Conservation (phyloP, 163 green algal species). For the Picocystis sp. region DNA sequence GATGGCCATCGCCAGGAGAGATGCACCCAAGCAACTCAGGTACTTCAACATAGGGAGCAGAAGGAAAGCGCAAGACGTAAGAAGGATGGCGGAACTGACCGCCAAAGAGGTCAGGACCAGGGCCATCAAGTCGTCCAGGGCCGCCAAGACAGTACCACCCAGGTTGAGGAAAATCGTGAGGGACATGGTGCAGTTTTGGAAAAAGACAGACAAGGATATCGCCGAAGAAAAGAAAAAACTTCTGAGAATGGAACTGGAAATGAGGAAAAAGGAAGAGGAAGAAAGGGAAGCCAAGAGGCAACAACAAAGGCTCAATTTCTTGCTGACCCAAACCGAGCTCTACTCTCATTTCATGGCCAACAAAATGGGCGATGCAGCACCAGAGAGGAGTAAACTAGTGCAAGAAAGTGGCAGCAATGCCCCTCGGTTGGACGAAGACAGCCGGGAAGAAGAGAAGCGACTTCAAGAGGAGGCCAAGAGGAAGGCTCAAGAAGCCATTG, state of each 20-base stretch:
- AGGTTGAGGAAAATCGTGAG: constrained; percentile 15
- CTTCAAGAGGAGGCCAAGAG: constrained; percentile 6
- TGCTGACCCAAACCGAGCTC: constrained; percentile 37
- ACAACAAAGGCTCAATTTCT: constrained; percentile 31
- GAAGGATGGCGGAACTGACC: constrained; percentile 18
- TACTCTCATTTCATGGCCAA: constrained; percentile 35
- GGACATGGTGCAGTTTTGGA: constrained; percentile 26
- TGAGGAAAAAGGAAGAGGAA: constrained; percentile 18
- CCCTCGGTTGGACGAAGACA: constrained; percentile 1
- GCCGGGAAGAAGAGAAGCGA: constrained; percentile 1
- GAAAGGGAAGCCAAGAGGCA: constrained; percentile 22
- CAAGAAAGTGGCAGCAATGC: background rate
- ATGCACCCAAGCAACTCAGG: constrained; percentile 17
- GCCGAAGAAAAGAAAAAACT: background rate
- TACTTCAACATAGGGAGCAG: constrained; percentile 11
- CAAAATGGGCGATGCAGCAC: constrained; percentile 15
- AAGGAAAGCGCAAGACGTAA: constrained; percentile 15
- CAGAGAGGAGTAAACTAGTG: background rate
- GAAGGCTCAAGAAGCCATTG: constrained; percentile 10
- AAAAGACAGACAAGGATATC: constrained; percentile 14
- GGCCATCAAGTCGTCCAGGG: constrained; percentile 8
- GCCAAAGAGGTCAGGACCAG: constrained; percentile 19
- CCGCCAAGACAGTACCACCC: constrained; percentile 10
- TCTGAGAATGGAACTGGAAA: constrained; percentile 10
- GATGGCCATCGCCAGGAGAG: constrained; percentile 11